phyloP scores from a whole-genome alignment of 257 asterid species.

The Ilex aquifolium region DNA sequence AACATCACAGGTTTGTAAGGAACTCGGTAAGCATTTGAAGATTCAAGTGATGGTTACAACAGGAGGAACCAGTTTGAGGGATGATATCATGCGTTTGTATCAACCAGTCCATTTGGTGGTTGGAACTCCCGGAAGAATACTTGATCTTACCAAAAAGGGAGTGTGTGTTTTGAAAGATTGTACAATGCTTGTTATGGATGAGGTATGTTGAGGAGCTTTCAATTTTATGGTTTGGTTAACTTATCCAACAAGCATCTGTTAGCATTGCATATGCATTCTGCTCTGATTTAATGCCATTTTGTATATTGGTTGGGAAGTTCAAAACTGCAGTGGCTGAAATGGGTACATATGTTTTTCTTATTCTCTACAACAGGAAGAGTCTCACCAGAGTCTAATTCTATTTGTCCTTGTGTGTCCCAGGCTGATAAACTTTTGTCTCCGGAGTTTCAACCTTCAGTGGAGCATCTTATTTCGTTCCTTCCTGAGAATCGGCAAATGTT shows the following conservation, averaged over 20 bases:
- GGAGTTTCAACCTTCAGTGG: slow-evolving; percentile 71
- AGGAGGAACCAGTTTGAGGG: slow-evolving; percentile 74
- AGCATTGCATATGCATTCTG: too few relatives aligned
- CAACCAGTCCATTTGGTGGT: slow-evolving; percentile 76
- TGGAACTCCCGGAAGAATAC: slow-evolving; percentile 81
- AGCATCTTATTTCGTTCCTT: slow-evolving; percentile 51
- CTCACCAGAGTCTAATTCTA: too few relatives aligned
- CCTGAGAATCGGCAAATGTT: slow-evolving; percentile 53
- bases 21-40: slow-evolving; percentile 69
- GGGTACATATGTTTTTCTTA: too few relatives aligned
- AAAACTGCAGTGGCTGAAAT: too few relatives aligned
- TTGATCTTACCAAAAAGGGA: slow-evolving; percentile 70
- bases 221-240: too few relatives aligned
- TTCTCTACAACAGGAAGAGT: too few relatives aligned
- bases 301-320: too few relatives aligned
- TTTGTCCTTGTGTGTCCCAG: slow-evolving; percentile 29
- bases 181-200: slow-evolving; percentile 68
- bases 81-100: slow-evolving; percentile 71
- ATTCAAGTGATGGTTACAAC: slow-evolving; percentile 73
- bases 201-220: slow-evolving; percentile 26
- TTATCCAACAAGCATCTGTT: too few relatives aligned
- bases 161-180: slow-evolving; percentile 52
- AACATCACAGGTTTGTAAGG: slow-evolving; percentile 79
- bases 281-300: too few relatives aligned
- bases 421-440: slow-evolving; percentile 77